Conservation (phyloP, 2,329 filamentous ascomycete species). For the Fusarium duplospermum region DNA sequence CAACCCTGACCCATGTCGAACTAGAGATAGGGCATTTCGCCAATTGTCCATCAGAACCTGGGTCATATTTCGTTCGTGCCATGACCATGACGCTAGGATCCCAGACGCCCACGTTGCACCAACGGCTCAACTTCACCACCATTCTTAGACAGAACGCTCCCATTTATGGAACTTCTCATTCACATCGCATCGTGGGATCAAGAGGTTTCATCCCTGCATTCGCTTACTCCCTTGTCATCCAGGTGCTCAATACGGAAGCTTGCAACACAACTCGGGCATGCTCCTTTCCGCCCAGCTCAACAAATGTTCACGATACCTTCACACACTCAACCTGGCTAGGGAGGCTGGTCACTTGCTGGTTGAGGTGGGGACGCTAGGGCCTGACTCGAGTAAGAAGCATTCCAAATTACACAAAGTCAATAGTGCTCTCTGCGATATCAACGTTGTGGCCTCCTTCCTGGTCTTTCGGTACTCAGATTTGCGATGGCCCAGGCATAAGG, state of each 20-base stretch:
- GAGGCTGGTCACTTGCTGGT: not conserved
- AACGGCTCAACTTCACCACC: conserved; percentile 16
- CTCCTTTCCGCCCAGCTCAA: not conserved
- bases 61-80: conserved; percentile 16
- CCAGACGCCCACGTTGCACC: conserved; percentile 14
- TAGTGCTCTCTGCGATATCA: not conserved
- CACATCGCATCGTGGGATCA: conserved; percentile 7
- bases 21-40: conserved; percentile 23
- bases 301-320: conserved; percentile 6
- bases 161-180: not conserved
- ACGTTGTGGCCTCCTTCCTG: not conserved
- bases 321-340: not conserved
- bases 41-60: conserved; percentile 29
- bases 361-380: not conserved
- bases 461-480: not conserved
- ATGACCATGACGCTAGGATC: conserved; percentile 7
- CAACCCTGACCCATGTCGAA: conserved; percentile 11
- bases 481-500: not conserved
- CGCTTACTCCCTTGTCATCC: not conserved
- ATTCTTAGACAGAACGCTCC: not conserved
- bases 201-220: conserved; percentile 6
- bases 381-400: conserved; percentile 13
- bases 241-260: not conserved
- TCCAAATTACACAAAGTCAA: not conserved
- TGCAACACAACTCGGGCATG: not conserved